Percentiles rank a stretch among this genome's conserved stretches.
Conservation (phyloP, 2,329 filamentous ascomycete species). For the Metarhizium album region DNA sequence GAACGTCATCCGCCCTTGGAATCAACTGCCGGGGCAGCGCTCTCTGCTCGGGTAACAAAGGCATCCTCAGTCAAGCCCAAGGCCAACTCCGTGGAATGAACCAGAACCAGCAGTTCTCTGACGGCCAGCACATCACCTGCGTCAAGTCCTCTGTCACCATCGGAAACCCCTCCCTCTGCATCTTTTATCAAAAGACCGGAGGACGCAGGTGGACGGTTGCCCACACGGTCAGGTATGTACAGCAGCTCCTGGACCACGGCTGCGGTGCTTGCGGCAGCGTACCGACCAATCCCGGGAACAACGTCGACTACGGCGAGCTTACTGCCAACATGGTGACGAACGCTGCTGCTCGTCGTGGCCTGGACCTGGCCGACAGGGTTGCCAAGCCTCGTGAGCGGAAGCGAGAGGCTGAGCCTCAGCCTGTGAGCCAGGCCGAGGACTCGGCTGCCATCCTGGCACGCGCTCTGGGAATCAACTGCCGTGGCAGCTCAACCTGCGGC, state of each 20-base stretch:
- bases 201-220: conserved; percentile 8
- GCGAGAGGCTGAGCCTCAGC: too few relatives aligned
- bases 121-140: conserved; percentile 8
- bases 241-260: not conserved
- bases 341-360: conserved; percentile 1
- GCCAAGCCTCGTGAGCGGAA: not conserved
- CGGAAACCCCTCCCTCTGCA: conserved; percentile 4
- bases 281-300: conserved; percentile 8
- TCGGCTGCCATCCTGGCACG: not conserved
- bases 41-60: conserved; percentile 8
- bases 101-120: conserved; percentile 5
- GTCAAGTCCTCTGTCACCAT: conserved; percentile 5
- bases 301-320: conserved; percentile 8
- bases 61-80: conserved; percentile 6
- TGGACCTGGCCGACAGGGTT: not conserved
- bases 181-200: conserved; percentile 9
- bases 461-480: conserved; percentile 7
- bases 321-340: conserved; percentile 10
- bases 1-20: conserved; percentile 3
- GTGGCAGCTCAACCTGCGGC: conserved; percentile 6
- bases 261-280: not conserved
- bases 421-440: not conserved
- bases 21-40: conserved; percentile 10
- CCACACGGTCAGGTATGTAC: conserved; percentile 7
- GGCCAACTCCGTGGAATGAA: conserved; percentile 7